phyloP scores from a whole-genome alignment of 106 monocot species.

The Acanthochlamys bracteata region DNA sequence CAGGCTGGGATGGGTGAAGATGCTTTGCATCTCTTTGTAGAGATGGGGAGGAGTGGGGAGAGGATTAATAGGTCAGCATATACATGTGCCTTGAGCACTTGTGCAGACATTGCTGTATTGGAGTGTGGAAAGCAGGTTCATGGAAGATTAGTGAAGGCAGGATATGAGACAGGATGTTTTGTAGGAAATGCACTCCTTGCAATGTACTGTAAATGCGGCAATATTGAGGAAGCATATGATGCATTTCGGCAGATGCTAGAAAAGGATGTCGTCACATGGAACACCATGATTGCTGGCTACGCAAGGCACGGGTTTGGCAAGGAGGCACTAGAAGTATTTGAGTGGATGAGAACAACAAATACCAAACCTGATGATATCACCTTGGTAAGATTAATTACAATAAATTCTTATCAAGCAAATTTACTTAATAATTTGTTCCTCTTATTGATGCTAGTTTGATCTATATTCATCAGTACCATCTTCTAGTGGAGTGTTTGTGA shows the following conservation, averaged over 20 bases:
- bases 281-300: constrained; percentile 68
- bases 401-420: too few relatives aligned
- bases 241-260: constrained; percentile 38
- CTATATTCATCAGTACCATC: too few relatives aligned
- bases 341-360: constrained; percentile 28
- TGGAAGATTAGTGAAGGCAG: constrained; percentile 56
- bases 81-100: constrained; percentile 59
- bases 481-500: too few relatives aligned
- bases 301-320: constrained; percentile 62
- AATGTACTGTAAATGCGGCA: constrained; percentile 70
- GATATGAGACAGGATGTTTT: constrained; percentile 60
- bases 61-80: constrained; percentile 43
- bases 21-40: constrained; percentile 41
- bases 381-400: constrained; percentile 28
- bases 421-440: too few relatives aligned
- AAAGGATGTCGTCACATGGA: constrained; percentile 74
- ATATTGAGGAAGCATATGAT: constrained; percentile 48
- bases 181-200: constrained; percentile 70
- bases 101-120: constrained; percentile 48
- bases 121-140: constrained; percentile 68
- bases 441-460: too few relatives aligned
- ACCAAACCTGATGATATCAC: constrained; percentile 51
- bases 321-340: constrained; percentile 50
- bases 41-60: constrained; percentile 39
- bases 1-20: constrained; percentile 48